These are phyloP conservation scores for Pilasporangium apinafurcum DNA, from an alignment of 352 stramenopile species.

Conservation along the genomic window DNA sequence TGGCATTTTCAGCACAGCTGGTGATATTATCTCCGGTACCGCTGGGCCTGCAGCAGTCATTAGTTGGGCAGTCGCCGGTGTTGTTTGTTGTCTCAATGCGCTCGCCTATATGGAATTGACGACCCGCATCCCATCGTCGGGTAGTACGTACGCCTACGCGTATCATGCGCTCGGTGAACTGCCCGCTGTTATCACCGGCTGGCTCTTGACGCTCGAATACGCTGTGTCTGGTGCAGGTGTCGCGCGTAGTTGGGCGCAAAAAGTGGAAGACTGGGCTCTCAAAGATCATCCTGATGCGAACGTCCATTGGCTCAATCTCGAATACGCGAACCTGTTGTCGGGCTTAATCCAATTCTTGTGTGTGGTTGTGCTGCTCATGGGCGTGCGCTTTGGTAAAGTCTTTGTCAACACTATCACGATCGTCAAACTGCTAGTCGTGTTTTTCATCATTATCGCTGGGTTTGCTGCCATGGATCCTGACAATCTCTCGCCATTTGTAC, in stretches of 20 bases:
- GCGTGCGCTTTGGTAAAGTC: slow-evolving; percentile 82
- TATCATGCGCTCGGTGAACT: slow-evolving; percentile 90
- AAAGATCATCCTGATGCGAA: slow-evolving; percentile 26
- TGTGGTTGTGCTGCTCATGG: slow-evolving; percentile 62
- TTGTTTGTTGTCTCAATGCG: slow-evolving; percentile 67
- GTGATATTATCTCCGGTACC: slow-evolving; percentile 30
- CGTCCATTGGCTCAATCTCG: slow-evolving; percentile 42
- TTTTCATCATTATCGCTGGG: slow-evolving; percentile 87
- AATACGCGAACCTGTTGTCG: slow-evolving; percentile 39
- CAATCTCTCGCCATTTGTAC: slow-evolving; percentile 86
- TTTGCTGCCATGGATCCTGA: slow-evolving; percentile 67
- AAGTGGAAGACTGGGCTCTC: slow-evolving; percentile 72
- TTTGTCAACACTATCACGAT: slow-evolving; percentile 83
- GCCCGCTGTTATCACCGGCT: slow-evolving; percentile 78
- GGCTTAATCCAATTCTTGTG: slow-evolving; percentile 56
- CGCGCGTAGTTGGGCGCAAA: slow-evolving; percentile 88
- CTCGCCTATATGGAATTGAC: slow-evolving; percentile 86
- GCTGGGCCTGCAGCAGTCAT: background rate
- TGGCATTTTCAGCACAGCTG: slow-evolving; percentile 75
- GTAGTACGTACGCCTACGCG: slow-evolving; percentile 88
- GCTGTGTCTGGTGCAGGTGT: slow-evolving; percentile 84
- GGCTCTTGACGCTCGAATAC: slow-evolving; percentile 88
- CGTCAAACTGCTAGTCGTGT: slow-evolving; percentile 68
- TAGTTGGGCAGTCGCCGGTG: slow-evolving; percentile 68
- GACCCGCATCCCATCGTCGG: slow-evolving; percentile 74